Evolutionary conservation across 176 grass and related monocot genomes (phyloP).

Genomic region (bread wheat (Triticum aestivum)): DNA sequence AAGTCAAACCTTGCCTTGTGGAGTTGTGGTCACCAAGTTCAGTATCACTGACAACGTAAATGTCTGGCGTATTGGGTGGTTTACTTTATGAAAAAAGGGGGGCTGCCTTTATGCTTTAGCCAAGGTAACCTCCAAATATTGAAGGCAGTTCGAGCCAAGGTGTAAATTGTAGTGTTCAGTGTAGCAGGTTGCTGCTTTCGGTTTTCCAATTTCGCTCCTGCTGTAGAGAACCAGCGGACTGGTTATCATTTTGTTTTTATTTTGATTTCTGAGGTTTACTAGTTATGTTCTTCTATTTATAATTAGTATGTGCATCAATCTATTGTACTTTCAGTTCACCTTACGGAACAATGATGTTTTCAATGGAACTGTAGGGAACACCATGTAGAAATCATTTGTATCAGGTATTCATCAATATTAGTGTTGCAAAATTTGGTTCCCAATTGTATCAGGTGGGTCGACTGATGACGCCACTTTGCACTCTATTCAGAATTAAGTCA

Average conservation of each 20-base stretch:
- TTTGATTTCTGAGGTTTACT: background rate
- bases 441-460: background rate
- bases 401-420: background rate
- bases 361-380: background rate
- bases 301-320: constrained; percentile 1
- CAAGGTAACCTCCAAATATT: background rate
- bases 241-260: background rate
- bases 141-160: background rate
- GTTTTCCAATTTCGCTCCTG: background rate
- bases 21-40: background rate
- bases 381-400: background rate
- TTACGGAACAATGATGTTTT: background rate
- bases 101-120: background rate
- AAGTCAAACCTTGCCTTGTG: background rate
- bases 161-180: background rate
- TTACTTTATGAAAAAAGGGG: background rate
- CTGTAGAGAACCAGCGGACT: background rate
- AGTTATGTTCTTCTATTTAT: background rate
- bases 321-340: background rate
- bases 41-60: background rate
- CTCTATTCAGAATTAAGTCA: background rate
- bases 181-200: background rate
- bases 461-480: background rate
- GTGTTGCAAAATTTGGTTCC: background rate
- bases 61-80: background rate